Base-by-base conservation (phyloP, 2,329 filamentous ascomycete species). In the Penicillium sp. region DNA sequence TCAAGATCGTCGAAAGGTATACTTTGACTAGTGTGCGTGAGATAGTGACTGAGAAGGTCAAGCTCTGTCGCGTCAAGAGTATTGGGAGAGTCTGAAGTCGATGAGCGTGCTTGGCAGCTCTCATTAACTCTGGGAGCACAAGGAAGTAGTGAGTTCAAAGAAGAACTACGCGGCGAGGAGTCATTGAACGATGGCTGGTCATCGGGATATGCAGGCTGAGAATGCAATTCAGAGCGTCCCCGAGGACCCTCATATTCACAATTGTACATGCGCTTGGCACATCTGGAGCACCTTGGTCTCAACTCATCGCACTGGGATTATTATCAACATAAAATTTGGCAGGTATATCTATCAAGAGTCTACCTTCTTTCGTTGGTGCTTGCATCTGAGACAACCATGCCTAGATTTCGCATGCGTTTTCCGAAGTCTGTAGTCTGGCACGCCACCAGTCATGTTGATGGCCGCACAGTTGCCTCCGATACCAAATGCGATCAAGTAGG, bases 11-110 rank as follows among this genome's bases (percentile, higher is more conserved):
- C 77, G 27, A 72, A 70, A 0, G 77, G 69, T 16, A 75, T 65
- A 3, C 68, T 69, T 5, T 60, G 71, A 41, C 76, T 74, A 0
- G 77, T 78, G 57, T 79, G 77, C 0, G 73, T 70, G 39, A 79
- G 67, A 45, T 77, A 80, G 58, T 80, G 76, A 24, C 68, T 68
- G 2, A 80, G 57, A 0, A 80, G 71, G 9, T 70, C 67, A 1
- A 78, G 64, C 26, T 79, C 77, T 14, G 41, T 62, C 3, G 57
- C 55, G 9, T 62, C 50, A 14, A 68, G 65, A 14, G 22, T 53
- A 13, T 26, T 31, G 3, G 56, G 51, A 10, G 48, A 44, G 9
- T 55, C 26, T 27, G 52, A 21, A 14, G 52, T 14, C 8, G 51
- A 41, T 8, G 14, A 35, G 4, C 48, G n/a, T 1, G 27, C 37